Evolutionary conservation across 208 protist species (phyloP), one percentile per base, ranked within the genome.

Genomic region (Leishmania aethiopica): DNA sequence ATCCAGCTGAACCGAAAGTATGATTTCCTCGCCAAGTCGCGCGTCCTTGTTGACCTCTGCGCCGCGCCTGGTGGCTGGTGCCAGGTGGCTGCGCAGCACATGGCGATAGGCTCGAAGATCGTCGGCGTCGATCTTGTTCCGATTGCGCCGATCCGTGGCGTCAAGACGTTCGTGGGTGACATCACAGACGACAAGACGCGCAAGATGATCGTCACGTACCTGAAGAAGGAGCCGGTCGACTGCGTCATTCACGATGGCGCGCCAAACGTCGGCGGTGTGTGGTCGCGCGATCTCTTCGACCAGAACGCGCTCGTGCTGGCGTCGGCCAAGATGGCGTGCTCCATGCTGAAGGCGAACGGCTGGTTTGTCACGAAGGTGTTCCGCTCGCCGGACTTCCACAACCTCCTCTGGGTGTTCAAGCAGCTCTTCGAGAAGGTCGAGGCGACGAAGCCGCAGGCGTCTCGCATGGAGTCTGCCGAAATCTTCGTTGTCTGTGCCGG

Each of bases 341-440:
- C 99, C 77, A 98, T 99, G 85, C 89, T 99, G 66, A 86, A 87
- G 42, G 81, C 90, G 25, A 92, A 91, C 47, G 98, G 98, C 60
- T 97, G 90, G 90, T 99, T 99, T 87, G 96, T 99, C 0, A 99
- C 99, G n/a, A 99, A 99, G 93, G 98, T 99, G 15, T 99, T 99
- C 93, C 94, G 99, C 59, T 99, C 98, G 17, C 86, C 95, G 37
- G 98, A 99, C 91, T 99, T 99, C 92, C 98, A 99, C 82, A 95
- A 98, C 64, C 93, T 99, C 22, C 83, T 99, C 57, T 99, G 96
- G 96, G 99, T 99, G 70, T 93, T 99, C 66, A 97, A 99, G 79
- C 94, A 99, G 90, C 91, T 99, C 25, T 99, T 99, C 86, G 93
- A 98, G 17, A 99, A 99, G 88, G 99, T 99, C 53, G 97, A 99